A percentile compares a stretch with the other conserved stretches of the same genome.
phyloP scores from a whole-genome alignment of 495 filamentous ascomycete genomes.

The Ascodesmis nigricans region DNA sequence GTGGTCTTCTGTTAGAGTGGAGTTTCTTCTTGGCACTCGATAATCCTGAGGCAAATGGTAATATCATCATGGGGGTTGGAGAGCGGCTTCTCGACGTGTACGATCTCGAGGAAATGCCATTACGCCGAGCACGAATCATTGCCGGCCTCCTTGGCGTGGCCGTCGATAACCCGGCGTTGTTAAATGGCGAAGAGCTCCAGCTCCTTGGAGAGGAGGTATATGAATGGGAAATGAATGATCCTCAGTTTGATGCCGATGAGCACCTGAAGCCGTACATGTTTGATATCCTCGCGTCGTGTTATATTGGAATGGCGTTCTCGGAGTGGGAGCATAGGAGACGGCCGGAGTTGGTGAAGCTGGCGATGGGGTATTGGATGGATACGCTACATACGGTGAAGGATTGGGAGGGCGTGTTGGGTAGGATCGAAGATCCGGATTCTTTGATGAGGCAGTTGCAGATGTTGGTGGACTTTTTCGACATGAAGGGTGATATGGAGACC shows the following conservation, averaged over 20 bases:
- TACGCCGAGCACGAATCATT: slow-evolving; percentile 18
- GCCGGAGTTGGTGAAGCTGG: slow-evolving; percentile 8
- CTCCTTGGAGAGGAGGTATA: slow-evolving; percentile 14
- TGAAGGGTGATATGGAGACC: slow-evolving; percentile 36
- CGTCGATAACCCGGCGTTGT: slow-evolving; percentile 14
- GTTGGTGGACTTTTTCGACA: slow-evolving; percentile 54
- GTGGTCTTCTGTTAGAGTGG: slow-evolving; percentile 19
- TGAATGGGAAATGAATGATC: slow-evolving; percentile 7
- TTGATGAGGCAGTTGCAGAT: slow-evolving; percentile 28
- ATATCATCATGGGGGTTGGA: slow-evolving; percentile 12
- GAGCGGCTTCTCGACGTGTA: slow-evolving; percentile 19
- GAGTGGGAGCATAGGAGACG: slow-evolving; percentile 9
- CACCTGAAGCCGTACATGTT: slow-evolving; percentile 9
- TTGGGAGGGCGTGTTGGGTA: slow-evolving; percentile 15
- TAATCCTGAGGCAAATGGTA: slow-evolving; percentile 12
- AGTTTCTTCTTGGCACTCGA: slow-evolving; percentile 14
- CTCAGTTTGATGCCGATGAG: slow-evolving; percentile 5
- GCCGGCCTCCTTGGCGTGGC: slow-evolving; percentile 14
- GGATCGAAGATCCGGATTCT: slow-evolving; percentile 13
- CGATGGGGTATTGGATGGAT: slow-evolving; percentile 18
- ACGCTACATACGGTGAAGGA: slow-evolving; percentile 21
- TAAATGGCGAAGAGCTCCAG: slow-evolving; percentile 10
- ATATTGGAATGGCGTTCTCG: slow-evolving; percentile 15
- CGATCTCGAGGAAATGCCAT: slow-evolving; percentile 15
- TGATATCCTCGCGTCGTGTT: slow-evolving; percentile 17